Evolutionary conservation across 192 early-diverging fungal genomes (phyloP).

Genomic region (Coemansia sp.): DNA sequence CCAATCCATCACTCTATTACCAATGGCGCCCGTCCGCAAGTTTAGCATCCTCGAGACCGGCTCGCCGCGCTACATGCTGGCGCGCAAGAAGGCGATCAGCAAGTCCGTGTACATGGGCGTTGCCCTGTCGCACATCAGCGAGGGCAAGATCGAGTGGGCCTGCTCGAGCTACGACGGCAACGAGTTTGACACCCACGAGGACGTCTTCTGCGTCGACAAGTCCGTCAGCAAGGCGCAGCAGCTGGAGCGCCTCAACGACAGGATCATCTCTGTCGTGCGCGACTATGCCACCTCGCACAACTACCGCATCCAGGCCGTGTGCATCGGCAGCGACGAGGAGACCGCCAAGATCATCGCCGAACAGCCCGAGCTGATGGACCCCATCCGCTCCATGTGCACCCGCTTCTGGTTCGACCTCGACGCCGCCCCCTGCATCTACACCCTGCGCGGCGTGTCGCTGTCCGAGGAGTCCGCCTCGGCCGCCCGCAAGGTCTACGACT

Average conservation of each 20-base stretch:
- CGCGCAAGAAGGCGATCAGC: conserved; percentile 45
- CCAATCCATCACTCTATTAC: neutral
- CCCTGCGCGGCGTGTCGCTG: conserved; percentile 57
- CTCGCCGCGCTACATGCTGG: conserved; percentile 48
- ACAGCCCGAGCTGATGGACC: conserved; percentile 40
- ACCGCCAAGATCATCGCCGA: conserved; percentile 38
- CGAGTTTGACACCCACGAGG: conserved; percentile 60
- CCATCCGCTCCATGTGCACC: conserved; percentile 45
- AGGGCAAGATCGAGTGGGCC: conserved; percentile 51
- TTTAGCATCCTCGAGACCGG: conserved; percentile 49
- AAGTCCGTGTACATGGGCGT: conserved; percentile 50
- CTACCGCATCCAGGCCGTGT: conserved; percentile 66
- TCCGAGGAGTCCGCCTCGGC: conserved; percentile 71
- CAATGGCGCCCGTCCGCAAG: conserved; percentile 32
- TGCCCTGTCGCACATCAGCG: conserved; percentile 25
- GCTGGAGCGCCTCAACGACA: conserved; percentile 48
- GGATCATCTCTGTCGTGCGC: conserved; percentile 53
- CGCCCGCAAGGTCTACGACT: conserved; percentile 67
- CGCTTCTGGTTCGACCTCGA: conserved; percentile 73
- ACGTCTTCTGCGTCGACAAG: conserved; percentile 25
- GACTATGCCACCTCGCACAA: conserved; percentile 57
- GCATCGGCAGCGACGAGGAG: conserved; percentile 54
- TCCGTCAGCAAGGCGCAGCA: conserved; percentile 16
- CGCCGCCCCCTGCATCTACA: conserved; percentile 66
- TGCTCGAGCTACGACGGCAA: conserved; percentile 70